Conservation (phyloP, 2,329 filamentous ascomycete species). For the Byssothecium circinans region DNA sequence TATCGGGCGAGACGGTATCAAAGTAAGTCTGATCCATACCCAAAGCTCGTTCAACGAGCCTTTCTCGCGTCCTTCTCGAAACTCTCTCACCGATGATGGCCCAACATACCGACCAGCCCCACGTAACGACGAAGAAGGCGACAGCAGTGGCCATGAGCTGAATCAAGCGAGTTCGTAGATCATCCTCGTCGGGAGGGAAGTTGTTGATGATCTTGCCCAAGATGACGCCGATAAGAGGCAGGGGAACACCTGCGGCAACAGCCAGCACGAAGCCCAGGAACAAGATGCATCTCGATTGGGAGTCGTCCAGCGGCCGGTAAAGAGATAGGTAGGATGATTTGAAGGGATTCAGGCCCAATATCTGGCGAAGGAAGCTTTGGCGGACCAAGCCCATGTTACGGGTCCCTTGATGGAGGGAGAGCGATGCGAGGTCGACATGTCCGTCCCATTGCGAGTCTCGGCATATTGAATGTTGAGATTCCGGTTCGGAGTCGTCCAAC, state of each 20-base stretch:
- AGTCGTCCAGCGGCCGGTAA: constrained; percentile 49
- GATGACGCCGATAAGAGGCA: constrained; percentile 64
- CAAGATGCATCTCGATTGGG: constrained; percentile 42
- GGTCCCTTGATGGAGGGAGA: constrained; percentile 33
- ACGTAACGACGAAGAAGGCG: constrained; percentile 54
- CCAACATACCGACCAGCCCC: constrained; percentile 54
- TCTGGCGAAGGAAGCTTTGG: constrained; percentile 40
- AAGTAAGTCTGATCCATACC: constrained; percentile 57
- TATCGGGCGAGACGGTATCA: constrained; percentile 53
- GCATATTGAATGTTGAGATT: constrained; percentile 17
- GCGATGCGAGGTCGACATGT: constrained; percentile 38
- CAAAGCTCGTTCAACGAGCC: constrained; percentile 51
- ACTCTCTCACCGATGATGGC: constrained; percentile 54
- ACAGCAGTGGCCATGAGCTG: constrained; percentile 51
- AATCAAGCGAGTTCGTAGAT: constrained; percentile 44
- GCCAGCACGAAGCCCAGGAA: constrained; percentile 44
- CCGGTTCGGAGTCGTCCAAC: constrained; percentile 25
- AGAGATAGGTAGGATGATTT: constrained; percentile 54
- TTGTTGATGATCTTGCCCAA: constrained; percentile 54
- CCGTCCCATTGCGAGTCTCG: constrained; percentile 35
- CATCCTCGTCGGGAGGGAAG: constrained; percentile 52
- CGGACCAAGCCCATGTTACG: constrained; percentile 32
- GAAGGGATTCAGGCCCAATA: constrained; percentile 49
- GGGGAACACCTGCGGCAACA: constrained; percentile 60
- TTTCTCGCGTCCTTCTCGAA: constrained; percentile 50